Percentiles rank a stretch among this genome's conserved stretches.
Evolutionary conservation across 1,284 basidiomycete species (phyloP).

Genomic region (Malassezia caprae): DNA sequence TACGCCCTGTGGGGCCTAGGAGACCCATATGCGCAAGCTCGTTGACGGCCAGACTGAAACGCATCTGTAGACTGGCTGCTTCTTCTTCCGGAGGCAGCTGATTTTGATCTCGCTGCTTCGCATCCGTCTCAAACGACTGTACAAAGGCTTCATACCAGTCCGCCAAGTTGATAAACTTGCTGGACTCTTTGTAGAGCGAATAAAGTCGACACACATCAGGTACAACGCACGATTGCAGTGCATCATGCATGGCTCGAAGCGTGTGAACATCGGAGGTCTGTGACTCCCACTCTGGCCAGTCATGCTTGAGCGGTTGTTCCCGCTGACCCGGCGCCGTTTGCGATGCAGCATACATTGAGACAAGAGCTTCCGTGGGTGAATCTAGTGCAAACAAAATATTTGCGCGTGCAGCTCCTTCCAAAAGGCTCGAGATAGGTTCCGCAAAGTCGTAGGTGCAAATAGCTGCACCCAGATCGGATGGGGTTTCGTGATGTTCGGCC

Average conservation of each 20-base stretch:
- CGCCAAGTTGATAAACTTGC: conserved; percentile 39
- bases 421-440: conserved; percentile 3
- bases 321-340: conserved; percentile 3
- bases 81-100: conserved; percentile 2
- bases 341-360: conserved; percentile 13
- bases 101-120: not conserved
- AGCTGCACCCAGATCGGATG: not conserved
- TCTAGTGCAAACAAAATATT: conserved; percentile 11
- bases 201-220: conserved; percentile 38
- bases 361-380: conserved; percentile 6
- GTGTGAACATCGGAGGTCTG: conserved; percentile 3
- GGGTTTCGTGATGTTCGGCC: not conserved
- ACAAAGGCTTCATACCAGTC: conserved; percentile 43
- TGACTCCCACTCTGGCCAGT: conserved; percentile 6
- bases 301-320: not conserved
- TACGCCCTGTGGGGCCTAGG: conserved; percentile 28
- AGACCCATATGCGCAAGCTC: conserved; percentile 39
- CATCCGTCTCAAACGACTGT: conserved; percentile 20
- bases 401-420: conserved; percentile 14
- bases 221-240: not conserved
- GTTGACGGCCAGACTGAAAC: conserved; percentile 38
- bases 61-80: conserved; percentile 20
- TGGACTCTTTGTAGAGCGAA: conserved; percentile 32
- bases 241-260: conserved; percentile 1
- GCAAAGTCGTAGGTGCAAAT: conserved; percentile 20